phyloP scores from a whole-genome alignment of 2,329 filamentous ascomycete species.

The Westerdykella aurantiaca region DNA sequence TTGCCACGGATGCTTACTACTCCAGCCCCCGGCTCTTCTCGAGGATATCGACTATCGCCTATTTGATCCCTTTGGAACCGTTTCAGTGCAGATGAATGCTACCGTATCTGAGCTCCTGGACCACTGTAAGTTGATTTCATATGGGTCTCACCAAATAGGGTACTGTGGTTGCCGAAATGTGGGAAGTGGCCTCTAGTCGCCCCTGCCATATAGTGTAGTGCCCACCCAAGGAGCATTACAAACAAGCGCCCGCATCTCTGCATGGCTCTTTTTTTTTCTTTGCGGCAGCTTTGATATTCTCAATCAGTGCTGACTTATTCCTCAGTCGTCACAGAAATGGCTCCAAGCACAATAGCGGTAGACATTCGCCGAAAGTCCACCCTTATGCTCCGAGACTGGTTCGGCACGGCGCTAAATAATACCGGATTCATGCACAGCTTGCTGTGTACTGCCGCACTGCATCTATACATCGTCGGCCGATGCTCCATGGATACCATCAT shows the following conservation, averaged over 20 bases:
- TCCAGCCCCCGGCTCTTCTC: slow-evolving; percentile 13
- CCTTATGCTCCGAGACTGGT: slow-evolving; percentile 34
- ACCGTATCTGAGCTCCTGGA: slow-evolving; percentile 28
- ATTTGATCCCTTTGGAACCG: slow-evolving; percentile 31
- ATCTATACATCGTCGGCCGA: slow-evolving; percentile 29
- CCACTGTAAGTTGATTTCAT: slow-evolving; percentile 30
- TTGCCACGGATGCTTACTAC: slow-evolving; percentile 25
- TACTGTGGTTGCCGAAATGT: slow-evolving; percentile 7
- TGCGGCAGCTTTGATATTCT: too few relatives aligned
- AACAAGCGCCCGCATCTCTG: too few relatives aligned
- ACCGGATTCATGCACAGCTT: slow-evolving; percentile 37
- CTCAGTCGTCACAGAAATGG: slow-evolving; percentile 32
- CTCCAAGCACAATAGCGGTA: slow-evolving; percentile 33
- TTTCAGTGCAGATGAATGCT: slow-evolving; percentile 22
- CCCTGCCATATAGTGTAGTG: too few relatives aligned
- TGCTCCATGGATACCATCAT: slow-evolving; percentile 27
- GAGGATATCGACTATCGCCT: slow-evolving; percentile 22
- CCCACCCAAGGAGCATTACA: too few relatives aligned
- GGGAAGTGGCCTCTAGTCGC: too few relatives aligned
- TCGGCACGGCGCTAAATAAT: slow-evolving; percentile 31
- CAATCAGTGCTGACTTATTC: neutral
- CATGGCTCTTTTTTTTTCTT: too few relatives aligned
- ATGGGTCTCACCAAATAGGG: slow-evolving; percentile 4
- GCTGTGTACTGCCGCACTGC: slow-evolving; percentile 32
- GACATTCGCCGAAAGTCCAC: slow-evolving; percentile 31